Conservation (phyloP, 208 protist genomes). For the Crithidia fasciculata region DNA sequence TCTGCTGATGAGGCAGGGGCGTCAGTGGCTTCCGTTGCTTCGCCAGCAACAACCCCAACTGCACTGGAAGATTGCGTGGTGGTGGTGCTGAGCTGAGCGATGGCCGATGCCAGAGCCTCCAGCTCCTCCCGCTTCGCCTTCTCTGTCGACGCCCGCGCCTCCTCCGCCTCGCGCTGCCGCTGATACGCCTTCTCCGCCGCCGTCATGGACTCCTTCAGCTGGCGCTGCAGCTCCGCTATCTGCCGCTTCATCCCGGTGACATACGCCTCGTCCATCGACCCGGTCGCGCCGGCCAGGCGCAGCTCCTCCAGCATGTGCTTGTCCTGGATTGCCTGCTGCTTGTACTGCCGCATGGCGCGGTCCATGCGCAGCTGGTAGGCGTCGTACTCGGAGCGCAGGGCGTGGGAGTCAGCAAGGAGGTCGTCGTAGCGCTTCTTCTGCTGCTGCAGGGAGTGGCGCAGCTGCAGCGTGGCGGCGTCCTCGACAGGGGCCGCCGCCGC, state of each 20-base stretch:
- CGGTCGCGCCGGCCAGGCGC: conserved; percentile 30
- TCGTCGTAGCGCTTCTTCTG: conserved; percentile 45
- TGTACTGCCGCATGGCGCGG: conserved; percentile 18
- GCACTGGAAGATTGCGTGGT: too few relatives aligned
- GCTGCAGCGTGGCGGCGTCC: conserved; percentile 11
- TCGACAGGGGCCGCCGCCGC: not conserved
- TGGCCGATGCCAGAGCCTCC: conserved; percentile 28
- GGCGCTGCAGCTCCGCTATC: conserved; percentile 23
- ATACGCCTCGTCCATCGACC: conserved; percentile 41
- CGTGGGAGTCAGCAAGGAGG: conserved; percentile 30
- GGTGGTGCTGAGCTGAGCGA: conserved; percentile 21
- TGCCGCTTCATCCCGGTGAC: conserved; percentile 35
- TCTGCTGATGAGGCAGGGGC: not conserved
- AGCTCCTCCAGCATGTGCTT: conserved; percentile 50
- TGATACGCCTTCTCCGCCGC: conserved; percentile 35
- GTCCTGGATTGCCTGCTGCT: conserved; percentile 32
- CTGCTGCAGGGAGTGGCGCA: conserved; percentile 25
- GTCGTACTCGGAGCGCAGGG: conserved; percentile 43
- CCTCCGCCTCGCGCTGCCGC: conserved; percentile 46
- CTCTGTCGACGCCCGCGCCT: conserved; percentile 28
- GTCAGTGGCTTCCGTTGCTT: not conserved
- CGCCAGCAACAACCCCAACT: not conserved
- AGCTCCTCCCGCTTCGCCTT: conserved; percentile 40
- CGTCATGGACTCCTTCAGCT: conserved; percentile 26
- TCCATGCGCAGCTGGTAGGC: conserved; percentile 35